Conservation (phyloP, 495 filamentous ascomycete genomes). For the Hypoxylon rickii region DNA sequence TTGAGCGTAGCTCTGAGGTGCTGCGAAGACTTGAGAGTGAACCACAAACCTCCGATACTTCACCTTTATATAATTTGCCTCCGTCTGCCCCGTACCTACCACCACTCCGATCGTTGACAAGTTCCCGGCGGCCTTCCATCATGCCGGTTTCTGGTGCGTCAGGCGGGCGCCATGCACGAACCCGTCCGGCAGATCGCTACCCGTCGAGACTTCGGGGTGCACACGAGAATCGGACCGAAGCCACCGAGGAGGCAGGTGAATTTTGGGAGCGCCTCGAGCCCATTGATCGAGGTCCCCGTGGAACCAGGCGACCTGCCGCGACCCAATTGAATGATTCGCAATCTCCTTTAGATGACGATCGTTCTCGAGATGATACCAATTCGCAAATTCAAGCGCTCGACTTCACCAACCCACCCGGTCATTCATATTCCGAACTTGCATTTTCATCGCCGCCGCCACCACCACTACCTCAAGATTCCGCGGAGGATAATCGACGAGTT, state of each 20-base stretch:
- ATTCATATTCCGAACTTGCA: slow-evolving; percentile 33
- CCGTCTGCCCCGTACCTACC: slow-evolving; percentile 42
- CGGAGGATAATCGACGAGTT: slow-evolving; percentile 53
- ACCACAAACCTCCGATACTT: slow-evolving; percentile 37
- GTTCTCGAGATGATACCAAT: slow-evolving; percentile 48
- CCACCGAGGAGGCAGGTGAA: slow-evolving; percentile 16
- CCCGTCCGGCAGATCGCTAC: slow-evolving; percentile 39
- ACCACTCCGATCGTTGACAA: slow-evolving; percentile 45
- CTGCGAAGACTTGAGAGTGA: slow-evolving; percentile 45
- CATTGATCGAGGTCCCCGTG: slow-evolving; percentile 13
- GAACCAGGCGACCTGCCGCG: slow-evolving; percentile 16
- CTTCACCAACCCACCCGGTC: slow-evolving; percentile 40
- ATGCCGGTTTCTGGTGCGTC: slow-evolving; percentile 32
- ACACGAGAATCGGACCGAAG: slow-evolving; percentile 18
- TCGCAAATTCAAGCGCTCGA: slow-evolving; percentile 53
- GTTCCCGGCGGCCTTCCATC: slow-evolving; percentile 33
- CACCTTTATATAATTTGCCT: slow-evolving; percentile 25
- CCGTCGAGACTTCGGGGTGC: slow-evolving; percentile 36
- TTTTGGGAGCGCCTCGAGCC: slow-evolving; percentile 24
- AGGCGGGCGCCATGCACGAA: slow-evolving; percentile 28
- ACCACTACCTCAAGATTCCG: slow-evolving; percentile 36
- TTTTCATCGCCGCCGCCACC: slow-evolving; percentile 36
- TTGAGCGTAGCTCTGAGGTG: slow-evolving; percentile 40
- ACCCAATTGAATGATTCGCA: slow-evolving; percentile 10
- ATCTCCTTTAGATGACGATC: slow-evolving; percentile 35